Evolutionary conservation across 805 yeast genomes (phyloP).

Genomic region (Komagataella phaffii): DNA sequence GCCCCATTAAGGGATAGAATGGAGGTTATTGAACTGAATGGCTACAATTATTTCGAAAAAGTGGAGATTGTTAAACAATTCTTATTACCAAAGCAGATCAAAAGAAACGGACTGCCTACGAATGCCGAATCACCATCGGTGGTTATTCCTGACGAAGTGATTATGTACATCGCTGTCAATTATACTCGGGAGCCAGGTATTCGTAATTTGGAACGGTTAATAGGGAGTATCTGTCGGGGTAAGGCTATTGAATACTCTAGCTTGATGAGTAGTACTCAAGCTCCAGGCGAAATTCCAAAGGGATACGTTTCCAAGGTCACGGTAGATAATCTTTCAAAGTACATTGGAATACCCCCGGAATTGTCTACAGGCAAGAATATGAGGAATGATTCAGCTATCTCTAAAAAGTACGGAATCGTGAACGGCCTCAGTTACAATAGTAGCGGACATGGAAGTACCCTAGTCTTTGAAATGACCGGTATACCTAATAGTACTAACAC

Average conservation of each 20-base stretch:
- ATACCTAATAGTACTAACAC: constrained; percentile 39
- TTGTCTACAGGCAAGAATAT: constrained; percentile 21
- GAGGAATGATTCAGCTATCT: constrained; percentile 27
- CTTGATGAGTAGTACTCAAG: constrained; percentile 11
- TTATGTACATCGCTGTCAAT: constrained; percentile 47
- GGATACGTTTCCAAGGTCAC: constrained; percentile 27
- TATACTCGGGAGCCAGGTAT: constrained; percentile 86
- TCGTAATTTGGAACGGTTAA: constrained; percentile 59
- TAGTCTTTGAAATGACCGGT: constrained; percentile 67
- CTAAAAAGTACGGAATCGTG: constrained; percentile 58
- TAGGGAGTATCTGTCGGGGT: constrained; percentile 68
- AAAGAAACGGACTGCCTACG: constrained; percentile 45
- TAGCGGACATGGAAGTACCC: constrained; percentile 73
- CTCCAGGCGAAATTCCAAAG: constrained; percentile 9
- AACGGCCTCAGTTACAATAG: constrained; percentile 83
- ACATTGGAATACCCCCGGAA: constrained; percentile 45
- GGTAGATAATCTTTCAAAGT: constrained; percentile 45
- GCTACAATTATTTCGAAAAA: constrained; percentile 73
- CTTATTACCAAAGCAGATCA: constrained; percentile 63
- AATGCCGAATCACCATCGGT: constrained; percentile 19
- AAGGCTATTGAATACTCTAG: constrained; percentile 62
- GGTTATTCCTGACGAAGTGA: constrained; percentile 33
- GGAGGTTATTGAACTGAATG: constrained; percentile 68
- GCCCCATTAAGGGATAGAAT: constrained; percentile 73
- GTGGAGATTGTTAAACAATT: constrained; percentile 54